Conservation (phyloP, 805 yeast genomes). For the Ogataea trehalophila region DNA sequence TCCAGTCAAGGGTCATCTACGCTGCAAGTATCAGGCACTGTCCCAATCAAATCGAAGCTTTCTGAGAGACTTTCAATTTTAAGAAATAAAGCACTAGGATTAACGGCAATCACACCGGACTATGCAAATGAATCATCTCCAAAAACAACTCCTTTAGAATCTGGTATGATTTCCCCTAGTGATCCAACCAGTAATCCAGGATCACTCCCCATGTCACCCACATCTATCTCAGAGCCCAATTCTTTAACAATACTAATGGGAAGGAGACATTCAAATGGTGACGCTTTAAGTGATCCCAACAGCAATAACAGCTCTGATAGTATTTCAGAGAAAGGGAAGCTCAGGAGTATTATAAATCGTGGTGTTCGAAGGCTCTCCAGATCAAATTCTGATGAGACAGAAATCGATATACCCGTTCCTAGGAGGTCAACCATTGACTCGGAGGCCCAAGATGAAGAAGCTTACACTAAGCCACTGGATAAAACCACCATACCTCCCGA, state of each 20-base stretch:
- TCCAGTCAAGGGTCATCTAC: not conserved
- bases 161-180: not conserved
- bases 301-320: constrained; percentile 2
- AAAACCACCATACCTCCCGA: constrained; percentile 39
- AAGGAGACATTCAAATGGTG: constrained; percentile 9
- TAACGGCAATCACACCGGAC: not conserved
- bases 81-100: constrained; percentile 6
- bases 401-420: constrained; percentile 5
- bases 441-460: constrained; percentile 8
- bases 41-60: constrained; percentile 9
- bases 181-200: not conserved
- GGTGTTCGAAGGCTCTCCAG: constrained; percentile 14
- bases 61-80: constrained; percentile 10
- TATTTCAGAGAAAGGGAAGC: constrained; percentile 5
- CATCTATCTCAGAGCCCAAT: not conserved
- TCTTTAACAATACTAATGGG: not conserved
- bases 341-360: constrained; percentile 6
- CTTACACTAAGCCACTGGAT: constrained; percentile 16
- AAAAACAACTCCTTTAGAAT: not conserved
- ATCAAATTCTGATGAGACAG: constrained; percentile 15
- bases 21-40: not conserved
- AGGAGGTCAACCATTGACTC: not conserved
- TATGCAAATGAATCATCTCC: not conserved
- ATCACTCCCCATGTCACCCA: not conserved
- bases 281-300: constrained; percentile 7